These are phyloP conservation scores for Evernia prunastri DNA, from an alignment of 495 filamentous ascomycete genomes.

Conservation along the genomic window DNA sequence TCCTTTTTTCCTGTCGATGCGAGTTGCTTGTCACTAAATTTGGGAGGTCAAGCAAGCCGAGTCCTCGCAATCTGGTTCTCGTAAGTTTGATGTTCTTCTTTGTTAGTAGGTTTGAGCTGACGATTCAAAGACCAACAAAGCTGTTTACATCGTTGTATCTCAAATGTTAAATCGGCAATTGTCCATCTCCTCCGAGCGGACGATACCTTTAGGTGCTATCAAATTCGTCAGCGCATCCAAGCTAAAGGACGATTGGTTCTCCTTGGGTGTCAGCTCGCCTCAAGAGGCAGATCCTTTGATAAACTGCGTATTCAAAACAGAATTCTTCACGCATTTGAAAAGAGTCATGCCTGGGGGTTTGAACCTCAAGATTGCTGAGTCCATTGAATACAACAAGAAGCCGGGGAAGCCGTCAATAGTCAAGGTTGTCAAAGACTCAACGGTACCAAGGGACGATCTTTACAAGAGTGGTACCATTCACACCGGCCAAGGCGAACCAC, in stretches of 20 bases:
- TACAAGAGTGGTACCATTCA: conserved; percentile 95
- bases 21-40: conserved; percentile 89
- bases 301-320: conserved; percentile 92
- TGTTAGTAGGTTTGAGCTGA: not conserved
- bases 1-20: conserved; percentile 82
- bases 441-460: conserved; percentile 60
- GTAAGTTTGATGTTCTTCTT: conserved; percentile 33
- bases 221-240: conserved; percentile 75
- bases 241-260: conserved; percentile 93
- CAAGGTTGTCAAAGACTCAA: conserved; percentile 83
- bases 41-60: conserved; percentile 88
- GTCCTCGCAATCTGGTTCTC: conserved; percentile 76
- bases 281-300: conserved; percentile 89
- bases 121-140: conserved; percentile 56
- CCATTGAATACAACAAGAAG: conserved; percentile 97
- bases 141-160: conserved; percentile 83
- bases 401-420: conserved; percentile 83
- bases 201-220: conserved; percentile 76
- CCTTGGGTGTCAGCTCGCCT: conserved; percentile 75
- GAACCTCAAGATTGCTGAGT: conserved; percentile 72
- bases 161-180: conserved; percentile 74
- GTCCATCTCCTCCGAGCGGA: conserved; percentile 71
- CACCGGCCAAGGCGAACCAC: conserved; percentile 73
- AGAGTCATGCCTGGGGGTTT: conserved; percentile 67
- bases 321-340: conserved; percentile 88